A percentile compares a stretch with the other conserved stretches of the same genome.
Evolutionary conservation across 352 stramenopile species (phyloP).

Genomic region (Hyaloperonospora arabidopsidis): DNA sequence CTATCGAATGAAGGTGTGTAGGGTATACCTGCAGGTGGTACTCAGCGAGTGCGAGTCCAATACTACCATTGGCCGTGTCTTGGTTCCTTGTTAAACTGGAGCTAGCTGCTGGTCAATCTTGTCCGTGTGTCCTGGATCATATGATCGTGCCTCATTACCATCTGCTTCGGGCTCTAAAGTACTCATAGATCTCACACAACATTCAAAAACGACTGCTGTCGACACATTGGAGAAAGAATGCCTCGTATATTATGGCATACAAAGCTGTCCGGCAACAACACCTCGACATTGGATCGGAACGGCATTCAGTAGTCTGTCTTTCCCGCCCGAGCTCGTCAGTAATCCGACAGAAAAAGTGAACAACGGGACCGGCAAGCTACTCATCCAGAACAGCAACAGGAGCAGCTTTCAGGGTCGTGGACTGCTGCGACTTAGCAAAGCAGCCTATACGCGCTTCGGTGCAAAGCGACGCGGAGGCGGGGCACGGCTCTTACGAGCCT

Average conservation of each 20-base stretch:
- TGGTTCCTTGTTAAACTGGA: too few species aligned
- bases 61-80: too few species aligned
- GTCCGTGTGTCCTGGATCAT: too few species aligned
- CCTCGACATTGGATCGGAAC: constrained; percentile 2
- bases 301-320: neutral
- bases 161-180: neutral
- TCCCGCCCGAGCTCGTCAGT: neutral
- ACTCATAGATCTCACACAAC: neutral
- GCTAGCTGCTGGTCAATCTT: too few species aligned
- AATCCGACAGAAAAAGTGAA: too few species aligned
- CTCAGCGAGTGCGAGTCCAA: too few species aligned
- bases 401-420: too few species aligned
- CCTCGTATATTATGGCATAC: constrained; percentile 35
- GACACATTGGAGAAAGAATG: constrained; percentile 42
- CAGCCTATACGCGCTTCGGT: constrained; percentile 57
- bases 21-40: too few species aligned
- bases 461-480: constrained; percentile 84
- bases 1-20: too few species aligned
- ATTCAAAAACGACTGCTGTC: constrained; percentile 10
- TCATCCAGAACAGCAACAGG: too few species aligned
- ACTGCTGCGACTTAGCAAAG: neutral
- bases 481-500: constrained; percentile 90
- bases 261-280: constrained; percentile 10
- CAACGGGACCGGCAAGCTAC: too few species aligned
- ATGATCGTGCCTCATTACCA: too few species aligned